These are phyloP conservation scores for Rhinocladiella mackenziei DNA, from an alignment of 2,329 filamentous ascomycete genomes.

Conservation along the genomic window DNA sequence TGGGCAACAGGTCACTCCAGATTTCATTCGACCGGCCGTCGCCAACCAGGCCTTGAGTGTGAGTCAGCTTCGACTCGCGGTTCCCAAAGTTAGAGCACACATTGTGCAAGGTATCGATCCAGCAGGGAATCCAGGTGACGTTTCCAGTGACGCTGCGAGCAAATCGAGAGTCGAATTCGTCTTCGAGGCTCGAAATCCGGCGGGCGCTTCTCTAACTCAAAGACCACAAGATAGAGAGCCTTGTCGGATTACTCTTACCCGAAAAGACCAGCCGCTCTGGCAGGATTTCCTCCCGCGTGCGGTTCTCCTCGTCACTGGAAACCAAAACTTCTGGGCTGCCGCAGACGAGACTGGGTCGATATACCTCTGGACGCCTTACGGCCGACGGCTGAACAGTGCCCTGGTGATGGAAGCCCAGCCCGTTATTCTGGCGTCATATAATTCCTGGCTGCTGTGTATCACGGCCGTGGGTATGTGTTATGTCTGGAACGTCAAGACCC, in stretches of 20 bases:
- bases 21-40: constrained; percentile 82
- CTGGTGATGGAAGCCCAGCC: constrained; percentile 87
- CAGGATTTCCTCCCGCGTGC: constrained; percentile 86
- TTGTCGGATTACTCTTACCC: constrained; percentile 74
- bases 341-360: constrained; percentile 90
- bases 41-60: constrained; percentile 75
- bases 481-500: constrained; percentile 85
- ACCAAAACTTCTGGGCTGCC: constrained; percentile 84
- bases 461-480: constrained; percentile 84
- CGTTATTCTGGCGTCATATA: constrained; percentile 86
- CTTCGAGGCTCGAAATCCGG: constrained; percentile 83
- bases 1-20: constrained; percentile 66
- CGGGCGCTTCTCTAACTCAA: constrained; percentile 56
- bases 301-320: constrained; percentile 86
- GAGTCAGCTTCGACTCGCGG: constrained; percentile 78
- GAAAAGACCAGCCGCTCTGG: constrained; percentile 78
- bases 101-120: constrained; percentile 75
- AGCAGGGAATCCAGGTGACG: constrained; percentile 41
- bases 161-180: constrained; percentile 66
- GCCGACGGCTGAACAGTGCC: constrained; percentile 77
- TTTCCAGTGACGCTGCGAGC: constrained; percentile 36
- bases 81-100: constrained; percentile 78
- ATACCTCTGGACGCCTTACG: constrained; percentile 88
- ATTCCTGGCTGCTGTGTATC: constrained; percentile 84
- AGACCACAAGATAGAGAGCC: constrained; percentile 68